Evolutionary conservation across 1,284 basidiomycete genomes (phyloP).

Genomic region (Malassezia vespertilionis): DNA sequence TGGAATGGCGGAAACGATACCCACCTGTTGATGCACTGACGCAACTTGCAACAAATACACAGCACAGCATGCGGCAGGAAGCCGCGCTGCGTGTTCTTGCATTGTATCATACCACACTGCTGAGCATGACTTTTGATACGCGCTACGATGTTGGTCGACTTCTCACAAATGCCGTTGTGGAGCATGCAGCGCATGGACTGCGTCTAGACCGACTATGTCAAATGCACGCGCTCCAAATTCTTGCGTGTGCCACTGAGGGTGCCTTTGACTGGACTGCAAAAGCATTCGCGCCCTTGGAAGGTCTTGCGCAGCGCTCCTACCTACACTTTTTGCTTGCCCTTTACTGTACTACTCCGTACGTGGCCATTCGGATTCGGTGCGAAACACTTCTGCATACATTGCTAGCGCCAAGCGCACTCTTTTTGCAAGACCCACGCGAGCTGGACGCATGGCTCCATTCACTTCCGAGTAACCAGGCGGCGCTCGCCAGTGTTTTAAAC

Average conservation of each 20-base stretch:
- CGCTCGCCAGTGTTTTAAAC: conserved; percentile 56
- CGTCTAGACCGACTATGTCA: conserved; percentile 57
- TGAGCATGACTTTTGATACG: conserved; percentile 62
- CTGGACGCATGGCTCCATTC: conserved; percentile 64
- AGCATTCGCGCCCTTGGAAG: conserved; percentile 53
- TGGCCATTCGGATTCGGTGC: conserved; percentile 22
- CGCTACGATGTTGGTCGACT: conserved; percentile 76
- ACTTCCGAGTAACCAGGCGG: conserved; percentile 50
- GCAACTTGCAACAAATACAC: conserved; percentile 16
- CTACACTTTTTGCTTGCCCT: conserved; percentile 25
- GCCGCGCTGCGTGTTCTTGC: conserved; percentile 66
- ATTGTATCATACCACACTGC: conserved; percentile 69
- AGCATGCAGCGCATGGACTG: not conserved
- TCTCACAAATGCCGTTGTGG: conserved; percentile 53
- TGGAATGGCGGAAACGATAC: conserved; percentile 24
- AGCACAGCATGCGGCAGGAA: conserved; percentile 59
- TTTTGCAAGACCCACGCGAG: conserved; percentile 68
- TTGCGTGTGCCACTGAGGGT: conserved; percentile 20
- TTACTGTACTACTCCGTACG: conserved; percentile 17
- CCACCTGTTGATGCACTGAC: conserved; percentile 26
- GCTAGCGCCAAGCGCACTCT: conserved; percentile 61
- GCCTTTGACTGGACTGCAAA: conserved; percentile 56
- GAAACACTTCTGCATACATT: conserved; percentile 19
- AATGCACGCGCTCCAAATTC: conserved; percentile 61
- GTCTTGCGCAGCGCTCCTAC: conserved; percentile 19